These are phyloP conservation scores for Aspergillus cavernicola DNA, from an alignment of 495 filamentous ascomycete species.

Conservation along the genomic window DNA sequence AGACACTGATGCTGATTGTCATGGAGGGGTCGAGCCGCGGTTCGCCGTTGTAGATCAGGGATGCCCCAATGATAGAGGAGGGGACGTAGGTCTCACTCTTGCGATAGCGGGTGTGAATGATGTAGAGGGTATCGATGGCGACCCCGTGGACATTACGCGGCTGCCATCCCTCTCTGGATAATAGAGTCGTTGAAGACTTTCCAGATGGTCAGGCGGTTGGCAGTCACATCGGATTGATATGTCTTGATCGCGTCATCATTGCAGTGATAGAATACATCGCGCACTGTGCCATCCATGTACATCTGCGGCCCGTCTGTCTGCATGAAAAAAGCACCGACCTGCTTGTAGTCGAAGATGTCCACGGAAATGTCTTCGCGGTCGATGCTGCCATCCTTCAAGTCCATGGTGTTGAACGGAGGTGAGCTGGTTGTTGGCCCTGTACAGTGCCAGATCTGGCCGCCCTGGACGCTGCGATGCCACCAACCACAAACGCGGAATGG, in stretches of 20 bases:
- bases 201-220: slow-evolving; percentile 15
- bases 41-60: not conserved
- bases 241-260: slow-evolving; percentile 26
- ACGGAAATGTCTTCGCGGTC: slow-evolving; percentile 11
- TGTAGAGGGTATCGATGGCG: slow-evolving; percentile 21
- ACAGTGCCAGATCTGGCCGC: slow-evolving; percentile 14
- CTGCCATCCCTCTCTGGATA: slow-evolving; percentile 28
- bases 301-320: slow-evolving; percentile 25
- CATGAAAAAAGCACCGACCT: slow-evolving; percentile 24
- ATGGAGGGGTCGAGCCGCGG: not conserved
- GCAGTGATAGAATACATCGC: slow-evolving; percentile 25
- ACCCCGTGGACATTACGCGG: slow-evolving; percentile 21
- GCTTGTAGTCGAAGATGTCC: slow-evolving; percentile 21
- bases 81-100: slow-evolving; percentile 7
- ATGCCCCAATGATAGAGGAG: slow-evolving; percentile 4
- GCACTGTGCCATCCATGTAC: slow-evolving; percentile 14
- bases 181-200: slow-evolving; percentile 19
- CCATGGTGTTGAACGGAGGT: slow-evolving; percentile 26
- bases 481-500: slow-evolving; percentile 23
- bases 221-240: slow-evolving; percentile 17
- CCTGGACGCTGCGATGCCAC: slow-evolving; percentile 8
- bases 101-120: slow-evolving; percentile 26
- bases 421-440: slow-evolving; percentile 16
- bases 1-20: not conserved
- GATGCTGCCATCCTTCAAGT: slow-evolving; percentile 12